A percentile compares a stretch with the other conserved stretches of the same genome.
Evolutionary conservation across 352 stramenopile genomes (phyloP).

Genomic region (Pythium aphanidermatum): DNA sequence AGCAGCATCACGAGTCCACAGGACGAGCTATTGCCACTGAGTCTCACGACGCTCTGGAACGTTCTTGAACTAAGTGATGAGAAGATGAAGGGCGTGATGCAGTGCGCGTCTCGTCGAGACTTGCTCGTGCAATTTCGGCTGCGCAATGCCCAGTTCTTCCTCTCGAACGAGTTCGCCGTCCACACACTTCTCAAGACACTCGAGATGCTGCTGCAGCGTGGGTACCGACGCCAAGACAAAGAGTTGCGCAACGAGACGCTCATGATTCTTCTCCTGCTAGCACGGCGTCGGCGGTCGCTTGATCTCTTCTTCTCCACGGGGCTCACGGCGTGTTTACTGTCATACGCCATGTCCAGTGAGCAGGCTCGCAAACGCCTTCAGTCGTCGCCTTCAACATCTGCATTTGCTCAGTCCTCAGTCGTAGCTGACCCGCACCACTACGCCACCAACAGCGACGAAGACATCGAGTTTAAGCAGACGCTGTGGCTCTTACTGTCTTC

Average conservation of each 20-base stretch:
- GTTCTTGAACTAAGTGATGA: constrained; percentile 60
- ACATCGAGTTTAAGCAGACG: constrained; percentile 82
- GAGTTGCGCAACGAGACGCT: constrained; percentile 72
- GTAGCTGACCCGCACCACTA: constrained; percentile 54
- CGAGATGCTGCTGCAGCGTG: constrained; percentile 45
- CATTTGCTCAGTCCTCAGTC: constrained; percentile 17
- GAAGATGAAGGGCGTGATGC: constrained; percentile 33
- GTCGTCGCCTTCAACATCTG: background rate
- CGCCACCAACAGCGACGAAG: constrained; percentile 58
- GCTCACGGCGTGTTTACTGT: constrained; percentile 50
- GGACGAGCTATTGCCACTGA: constrained; percentile 66
- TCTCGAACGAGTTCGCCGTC: constrained; percentile 53
- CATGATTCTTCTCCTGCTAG: constrained; percentile 59
- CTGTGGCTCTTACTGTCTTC: constrained; percentile 60
- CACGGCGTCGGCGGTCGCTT: constrained; percentile 34
- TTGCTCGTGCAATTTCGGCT: constrained; percentile 54
- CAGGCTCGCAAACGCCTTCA: constrained; percentile 16
- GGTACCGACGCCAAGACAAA: constrained; percentile 72
- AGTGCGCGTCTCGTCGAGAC: constrained; percentile 44
- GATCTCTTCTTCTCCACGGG: constrained; percentile 56
- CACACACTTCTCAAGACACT: constrained; percentile 50
- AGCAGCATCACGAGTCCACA: constrained; percentile 41
- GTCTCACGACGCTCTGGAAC: constrained; percentile 71
- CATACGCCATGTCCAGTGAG: constrained; percentile 55
- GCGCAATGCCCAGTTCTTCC: constrained; percentile 55